These are phyloP conservation scores for Rhodotorula sp. DNA, from an alignment of 1,284 basidiomycete genomes.

Conservation along the genomic window DNA sequence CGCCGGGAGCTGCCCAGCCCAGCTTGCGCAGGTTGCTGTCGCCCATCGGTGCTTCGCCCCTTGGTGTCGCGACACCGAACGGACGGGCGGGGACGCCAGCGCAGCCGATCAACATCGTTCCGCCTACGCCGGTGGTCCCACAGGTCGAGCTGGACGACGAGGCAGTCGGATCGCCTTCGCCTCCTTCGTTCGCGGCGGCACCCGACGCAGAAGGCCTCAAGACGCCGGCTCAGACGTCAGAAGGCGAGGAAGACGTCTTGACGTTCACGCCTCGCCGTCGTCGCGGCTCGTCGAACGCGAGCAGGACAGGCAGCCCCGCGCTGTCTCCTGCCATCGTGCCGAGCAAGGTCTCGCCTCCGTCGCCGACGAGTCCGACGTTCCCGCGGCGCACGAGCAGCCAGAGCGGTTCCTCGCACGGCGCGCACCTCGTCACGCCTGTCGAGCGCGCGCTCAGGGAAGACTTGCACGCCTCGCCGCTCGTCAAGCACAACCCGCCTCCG, in stretches of 20 bases:
- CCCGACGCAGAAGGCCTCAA: neutral
- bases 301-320: constrained; percentile 11
- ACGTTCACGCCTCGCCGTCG: constrained; percentile 44
- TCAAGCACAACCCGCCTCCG: neutral
- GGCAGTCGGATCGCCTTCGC: neutral
- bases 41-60: too few species aligned
- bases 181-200: neutral
- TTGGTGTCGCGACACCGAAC: too few species aligned
- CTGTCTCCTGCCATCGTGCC: neutral
- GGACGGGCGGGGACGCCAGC: neutral
- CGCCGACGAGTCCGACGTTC: neutral
- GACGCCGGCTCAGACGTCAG: neutral
- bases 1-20: neutral
- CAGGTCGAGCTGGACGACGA: neutral
- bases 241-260: constrained; percentile 42
- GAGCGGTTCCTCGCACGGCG: too few species aligned
- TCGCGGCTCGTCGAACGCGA: constrained; percentile 20
- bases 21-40: neutral
- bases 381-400: neutral
- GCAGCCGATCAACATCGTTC: constrained; percentile 7
- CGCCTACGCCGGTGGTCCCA: neutral
- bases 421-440: constrained; percentile 18
- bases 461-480: neutral
- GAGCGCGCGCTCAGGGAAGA: constrained; percentile 19
- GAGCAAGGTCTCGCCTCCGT: neutral